phyloP scores from a whole-genome alignment of 2,329 filamentous ascomycete genomes.

The Stagonosporopsis tanaceti region DNA sequence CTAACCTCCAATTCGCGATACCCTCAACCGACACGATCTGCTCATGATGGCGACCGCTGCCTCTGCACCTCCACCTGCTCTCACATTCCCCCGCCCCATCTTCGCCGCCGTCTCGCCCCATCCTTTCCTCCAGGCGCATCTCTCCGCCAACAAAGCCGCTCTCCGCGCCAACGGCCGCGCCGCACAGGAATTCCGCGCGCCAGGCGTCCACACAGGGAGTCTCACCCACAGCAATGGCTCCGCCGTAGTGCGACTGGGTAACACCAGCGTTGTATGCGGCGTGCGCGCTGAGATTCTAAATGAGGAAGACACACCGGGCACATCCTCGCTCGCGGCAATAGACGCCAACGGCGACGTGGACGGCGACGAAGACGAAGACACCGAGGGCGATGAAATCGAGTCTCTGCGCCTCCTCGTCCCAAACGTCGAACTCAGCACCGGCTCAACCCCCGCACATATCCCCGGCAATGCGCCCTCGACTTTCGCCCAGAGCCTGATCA shows the following conservation, averaged over 20 bases:
- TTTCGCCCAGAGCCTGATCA: slow-evolving; percentile 84
- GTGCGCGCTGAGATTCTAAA: slow-evolving; percentile 85
- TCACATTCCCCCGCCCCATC: slow-evolving; percentile 69
- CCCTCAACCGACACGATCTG: slow-evolving; percentile 1
- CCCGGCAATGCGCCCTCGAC: slow-evolving; percentile 82
- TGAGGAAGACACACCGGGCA: slow-evolving; percentile 76
- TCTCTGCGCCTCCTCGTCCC: slow-evolving; percentile 80
- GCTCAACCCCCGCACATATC: slow-evolving; percentile 84
- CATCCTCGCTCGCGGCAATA: slow-evolving; percentile 44
- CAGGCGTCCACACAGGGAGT: slow-evolving; percentile 82
- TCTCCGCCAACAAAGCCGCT: slow-evolving; percentile 69
- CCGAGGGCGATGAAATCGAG: slow-evolving; percentile 49
- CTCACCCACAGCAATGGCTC: slow-evolving; percentile 90
- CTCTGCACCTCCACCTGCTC: slow-evolving; percentile 33
- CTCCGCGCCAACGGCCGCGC: slow-evolving; percentile 83
- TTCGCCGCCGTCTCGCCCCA: slow-evolving; percentile 91
- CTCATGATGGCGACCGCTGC: slow-evolving; percentile 35
- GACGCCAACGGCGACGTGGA: slow-evolving; percentile 10
- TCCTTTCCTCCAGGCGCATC: slow-evolving; percentile 88
- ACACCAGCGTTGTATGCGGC: slow-evolving; percentile 94
- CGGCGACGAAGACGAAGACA: slow-evolving; percentile 31
- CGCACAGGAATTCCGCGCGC: slow-evolving; percentile 72
- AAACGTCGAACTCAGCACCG: slow-evolving; percentile 91
- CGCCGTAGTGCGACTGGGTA: slow-evolving; percentile 84
- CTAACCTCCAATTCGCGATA: not conserved